These are phyloP conservation scores for Arctostaphylos glauca DNA, from an alignment of 148 eudicot genomes.

Conservation along the genomic window DNA sequence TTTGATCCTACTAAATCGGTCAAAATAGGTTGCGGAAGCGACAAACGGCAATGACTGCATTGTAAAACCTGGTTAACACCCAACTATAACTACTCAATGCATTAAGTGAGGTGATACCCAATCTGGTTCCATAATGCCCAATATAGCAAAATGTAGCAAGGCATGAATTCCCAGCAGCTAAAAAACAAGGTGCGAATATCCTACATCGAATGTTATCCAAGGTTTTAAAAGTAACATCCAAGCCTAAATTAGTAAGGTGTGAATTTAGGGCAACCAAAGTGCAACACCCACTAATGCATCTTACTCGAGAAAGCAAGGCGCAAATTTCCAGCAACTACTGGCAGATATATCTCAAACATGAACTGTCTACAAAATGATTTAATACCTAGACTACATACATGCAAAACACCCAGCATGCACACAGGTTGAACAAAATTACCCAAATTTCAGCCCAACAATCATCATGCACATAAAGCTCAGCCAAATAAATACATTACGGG, in stretches of 20 bases:
- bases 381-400: background rate
- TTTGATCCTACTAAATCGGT: background rate
- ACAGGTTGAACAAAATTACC: background rate
- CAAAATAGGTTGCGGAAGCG: background rate
- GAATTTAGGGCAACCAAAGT: background rate
- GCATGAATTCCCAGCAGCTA: no score
- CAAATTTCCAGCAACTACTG: background rate
- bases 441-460: background rate
- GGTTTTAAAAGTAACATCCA: background rate
- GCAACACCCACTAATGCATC: background rate
- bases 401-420: background rate
- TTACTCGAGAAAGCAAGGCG: background rate
- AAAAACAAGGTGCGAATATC: background rate
- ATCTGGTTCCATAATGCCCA: background rate
- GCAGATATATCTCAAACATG: background rate
- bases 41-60: background rate
- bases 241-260: background rate
- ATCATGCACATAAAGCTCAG: background rate
- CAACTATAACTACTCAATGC: background rate
- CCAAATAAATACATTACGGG: background rate
- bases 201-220: background rate
- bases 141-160: background rate
- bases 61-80: background rate
- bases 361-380: constrained; percentile 6
- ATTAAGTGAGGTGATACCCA: background rate